Conservation (phyloP, 179 eudicot genomes). For the Drosera spatulata region DNA sequence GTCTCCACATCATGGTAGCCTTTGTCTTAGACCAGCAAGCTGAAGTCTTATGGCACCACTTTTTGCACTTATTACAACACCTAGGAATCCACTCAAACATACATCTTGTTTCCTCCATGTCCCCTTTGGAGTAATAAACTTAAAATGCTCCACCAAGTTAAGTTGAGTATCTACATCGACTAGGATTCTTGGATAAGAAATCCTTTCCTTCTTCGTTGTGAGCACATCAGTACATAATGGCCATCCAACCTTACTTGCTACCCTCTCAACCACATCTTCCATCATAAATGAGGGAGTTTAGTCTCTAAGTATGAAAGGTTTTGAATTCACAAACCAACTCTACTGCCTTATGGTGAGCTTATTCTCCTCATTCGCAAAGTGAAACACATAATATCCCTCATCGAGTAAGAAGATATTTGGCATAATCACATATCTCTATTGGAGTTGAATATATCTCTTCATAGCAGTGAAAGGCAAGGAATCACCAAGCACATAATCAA, state of each 20-base stretch:
- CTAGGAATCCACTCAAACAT: not conserved
- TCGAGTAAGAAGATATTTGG: too few relatives aligned
- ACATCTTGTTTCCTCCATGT: not conserved
- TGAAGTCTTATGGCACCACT: not conserved
- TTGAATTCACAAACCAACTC: too few relatives aligned
- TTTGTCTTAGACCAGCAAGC: not conserved
- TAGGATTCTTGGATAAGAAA: too few relatives aligned
- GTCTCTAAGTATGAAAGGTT: too few relatives aligned
- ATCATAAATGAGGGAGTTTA: too few relatives aligned
- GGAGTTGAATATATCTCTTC: too few relatives aligned
- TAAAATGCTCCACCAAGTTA: not conserved
- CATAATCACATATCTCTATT: too few relatives aligned
- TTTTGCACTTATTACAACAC: not conserved
- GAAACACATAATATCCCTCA: too few relatives aligned
- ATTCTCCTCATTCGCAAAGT: too few relatives aligned
- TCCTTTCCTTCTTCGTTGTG: not conserved
- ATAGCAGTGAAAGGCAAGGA: too few relatives aligned
- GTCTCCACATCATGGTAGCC: not conserved
- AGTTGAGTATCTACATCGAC: not conserved
- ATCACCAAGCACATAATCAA: too few relatives aligned
- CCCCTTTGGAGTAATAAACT: not conserved
- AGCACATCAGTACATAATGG: not conserved
- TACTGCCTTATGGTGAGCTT: too few relatives aligned
- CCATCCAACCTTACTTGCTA: not conserved
- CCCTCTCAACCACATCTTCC: not conserved